Conservation (phyloP, 495 filamentous ascomycete species). For the Talaromyces adpressus region DNA sequence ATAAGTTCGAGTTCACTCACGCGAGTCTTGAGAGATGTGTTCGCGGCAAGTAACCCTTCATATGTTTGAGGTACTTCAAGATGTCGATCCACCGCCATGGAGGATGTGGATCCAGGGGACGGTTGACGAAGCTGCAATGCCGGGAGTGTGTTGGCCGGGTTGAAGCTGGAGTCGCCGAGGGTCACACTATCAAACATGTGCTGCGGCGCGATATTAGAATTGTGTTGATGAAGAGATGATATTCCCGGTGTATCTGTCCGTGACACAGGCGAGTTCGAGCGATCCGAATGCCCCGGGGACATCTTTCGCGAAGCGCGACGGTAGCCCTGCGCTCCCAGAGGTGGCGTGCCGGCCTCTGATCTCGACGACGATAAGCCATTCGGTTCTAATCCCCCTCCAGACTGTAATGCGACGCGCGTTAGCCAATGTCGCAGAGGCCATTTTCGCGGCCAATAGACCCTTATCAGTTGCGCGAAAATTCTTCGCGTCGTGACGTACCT, state of each 20-base stretch:
- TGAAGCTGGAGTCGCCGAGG: slow-evolving; percentile 56
- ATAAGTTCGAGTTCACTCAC: slow-evolving; percentile 94
- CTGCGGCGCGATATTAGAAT: slow-evolving; percentile 69
- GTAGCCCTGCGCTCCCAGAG: slow-evolving; percentile 43
- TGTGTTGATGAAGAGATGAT: slow-evolving; percentile 52
- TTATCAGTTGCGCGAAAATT: slow-evolving; percentile 15
- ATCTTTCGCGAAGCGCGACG: slow-evolving; percentile 67
- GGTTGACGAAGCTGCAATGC: slow-evolving; percentile 50
- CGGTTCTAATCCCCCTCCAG: slow-evolving; percentile 41
- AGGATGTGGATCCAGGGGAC: slow-evolving; percentile 62
- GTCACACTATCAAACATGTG: slow-evolving; percentile 71
- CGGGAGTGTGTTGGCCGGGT: slow-evolving; percentile 49
- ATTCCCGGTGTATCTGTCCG: slow-evolving; percentile 76
- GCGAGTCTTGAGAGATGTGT: slow-evolving; percentile 78
- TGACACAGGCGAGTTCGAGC: slow-evolving; percentile 79
- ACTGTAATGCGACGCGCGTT: slow-evolving; percentile 30
- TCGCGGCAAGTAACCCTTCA: slow-evolving; percentile 68
- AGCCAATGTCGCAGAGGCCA: slow-evolving; percentile 8
- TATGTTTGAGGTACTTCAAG: slow-evolving; percentile 72
- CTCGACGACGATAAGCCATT: slow-evolving; percentile 52
- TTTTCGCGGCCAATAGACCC: background rate
- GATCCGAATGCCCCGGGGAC: slow-evolving; percentile 65
- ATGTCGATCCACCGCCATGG: slow-evolving; percentile 61
- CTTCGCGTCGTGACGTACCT: slow-evolving; percentile 50
- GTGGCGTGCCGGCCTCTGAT: slow-evolving; percentile 49